Evolutionary conservation across 2,329 filamentous ascomycete genomes (phyloP).

Genomic region (Pseudocercospora crystallina): DNA sequence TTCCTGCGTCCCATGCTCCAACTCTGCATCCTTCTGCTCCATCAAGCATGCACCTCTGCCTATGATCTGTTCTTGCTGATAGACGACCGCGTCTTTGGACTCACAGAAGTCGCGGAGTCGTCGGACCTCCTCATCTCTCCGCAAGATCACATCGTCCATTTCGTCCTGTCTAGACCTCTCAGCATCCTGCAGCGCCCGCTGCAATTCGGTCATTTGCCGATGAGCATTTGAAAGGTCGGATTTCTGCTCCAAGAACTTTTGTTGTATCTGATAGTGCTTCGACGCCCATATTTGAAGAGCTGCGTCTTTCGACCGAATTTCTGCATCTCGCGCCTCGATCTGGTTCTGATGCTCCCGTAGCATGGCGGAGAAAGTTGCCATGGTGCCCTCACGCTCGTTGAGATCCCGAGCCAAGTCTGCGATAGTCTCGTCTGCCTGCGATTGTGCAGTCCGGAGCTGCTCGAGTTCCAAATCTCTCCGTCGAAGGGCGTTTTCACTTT

Average conservation of each 20-base stretch:
- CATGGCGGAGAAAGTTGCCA: conserved; percentile 7
- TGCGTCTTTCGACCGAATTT: conserved; percentile 11
- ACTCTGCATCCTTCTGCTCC: conserved; percentile 23
- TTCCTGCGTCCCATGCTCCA: conserved; percentile 20
- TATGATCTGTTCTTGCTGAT: conserved; percentile 30
- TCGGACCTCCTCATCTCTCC: conserved; percentile 21
- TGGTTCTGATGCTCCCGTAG: conserved; percentile 9
- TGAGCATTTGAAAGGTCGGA: conserved; percentile 13
- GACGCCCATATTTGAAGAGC: conserved; percentile 6
- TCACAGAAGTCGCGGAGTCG: conserved; percentile 26
- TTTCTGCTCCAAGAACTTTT: conserved; percentile 12
- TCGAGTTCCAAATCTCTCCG: conserved; percentile 11
- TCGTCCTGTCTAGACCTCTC: conserved; percentile 15
- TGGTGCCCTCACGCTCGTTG: conserved; percentile 6
- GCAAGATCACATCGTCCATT: conserved; percentile 13
- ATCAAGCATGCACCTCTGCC: conserved; percentile 24
- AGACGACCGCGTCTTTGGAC: conserved; percentile 25
- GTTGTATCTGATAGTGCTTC: conserved; percentile 11
- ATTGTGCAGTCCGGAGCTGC: conserved; percentile 9
- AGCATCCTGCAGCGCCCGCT: conserved; percentile 6
- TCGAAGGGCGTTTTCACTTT: conserved; percentile 15
- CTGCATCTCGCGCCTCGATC: conserved; percentile 7
- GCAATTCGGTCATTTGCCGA: conserved; percentile 7
- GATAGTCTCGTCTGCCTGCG: conserved; percentile 7
- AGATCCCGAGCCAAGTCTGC: too few relatives aligned